phyloP scores from a whole-genome alignment of 805 yeast genomes.

The Maudiozyma barnettii region DNA sequence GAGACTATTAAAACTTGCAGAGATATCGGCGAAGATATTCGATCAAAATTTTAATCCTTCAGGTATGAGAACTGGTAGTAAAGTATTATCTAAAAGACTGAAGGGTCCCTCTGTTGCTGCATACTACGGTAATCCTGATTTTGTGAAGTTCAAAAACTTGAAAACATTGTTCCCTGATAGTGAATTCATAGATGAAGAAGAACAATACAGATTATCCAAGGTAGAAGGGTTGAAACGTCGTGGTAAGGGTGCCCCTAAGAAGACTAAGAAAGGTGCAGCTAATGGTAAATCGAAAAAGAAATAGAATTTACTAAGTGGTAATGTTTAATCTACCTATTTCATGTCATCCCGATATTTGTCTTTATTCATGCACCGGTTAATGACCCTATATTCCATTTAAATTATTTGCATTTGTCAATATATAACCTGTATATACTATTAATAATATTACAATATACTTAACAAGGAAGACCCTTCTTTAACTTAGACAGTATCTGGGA shows the following conservation, averaged over 20 bases:
- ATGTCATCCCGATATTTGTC: neutral
- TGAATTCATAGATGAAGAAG: conserved; percentile 55
- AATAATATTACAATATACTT: neutral
- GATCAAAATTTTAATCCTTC: conserved; percentile 64
- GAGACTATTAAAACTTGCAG: conserved; percentile 47
- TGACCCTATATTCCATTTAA: neutral
- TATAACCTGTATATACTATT: neutral
- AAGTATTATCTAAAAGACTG: conserved; percentile 55
- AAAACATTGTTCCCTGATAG: conserved; percentile 41
- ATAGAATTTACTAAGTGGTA: neutral
- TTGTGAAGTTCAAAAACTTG: conserved; percentile 54
- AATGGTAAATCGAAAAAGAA: conserved; percentile 33
- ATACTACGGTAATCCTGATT: conserved; percentile 68
- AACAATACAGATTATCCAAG: conserved; percentile 58
- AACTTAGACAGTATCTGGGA: conserved; percentile 6
- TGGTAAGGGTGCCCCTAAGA: conserved; percentile 84
- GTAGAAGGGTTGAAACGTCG: conserved; percentile 64
- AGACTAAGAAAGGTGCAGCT: conserved; percentile 42
- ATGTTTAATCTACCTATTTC: too few species aligned
- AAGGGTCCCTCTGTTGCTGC: conserved; percentile 61
- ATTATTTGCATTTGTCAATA: neutral
- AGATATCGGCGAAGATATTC: conserved; percentile 56
- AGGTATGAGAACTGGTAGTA: conserved; percentile 59
- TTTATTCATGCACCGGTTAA: neutral
- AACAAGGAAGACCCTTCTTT: conserved; percentile 1